These are phyloP conservation scores for Sophora flavescens DNA, from an alignment of 306 rosid species.

Conservation along the genomic window DNA sequence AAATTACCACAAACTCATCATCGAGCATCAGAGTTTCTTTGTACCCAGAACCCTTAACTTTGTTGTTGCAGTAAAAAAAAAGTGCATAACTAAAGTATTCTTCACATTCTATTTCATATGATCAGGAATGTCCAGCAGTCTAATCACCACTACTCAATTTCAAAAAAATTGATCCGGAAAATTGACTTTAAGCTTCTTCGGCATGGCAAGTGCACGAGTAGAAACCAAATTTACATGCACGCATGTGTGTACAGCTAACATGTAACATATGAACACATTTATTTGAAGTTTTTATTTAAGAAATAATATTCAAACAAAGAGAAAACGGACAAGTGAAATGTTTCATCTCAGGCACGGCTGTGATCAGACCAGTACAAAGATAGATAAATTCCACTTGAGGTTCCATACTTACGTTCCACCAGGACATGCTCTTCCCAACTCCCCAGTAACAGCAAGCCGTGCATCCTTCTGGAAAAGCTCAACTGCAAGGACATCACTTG, in stretches of 20 bases:
- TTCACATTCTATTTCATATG: neutral
- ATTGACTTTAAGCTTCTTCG: slow-evolving; percentile 24
- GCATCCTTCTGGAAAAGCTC: slow-evolving; percentile 98
- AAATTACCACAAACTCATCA: slow-evolving; percentile 16
- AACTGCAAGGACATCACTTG: slow-evolving; percentile 95
- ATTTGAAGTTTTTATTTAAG: slow-evolving; percentile 20
- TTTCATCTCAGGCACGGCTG: slow-evolving; percentile 12
- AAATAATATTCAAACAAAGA: slow-evolving; percentile 16
- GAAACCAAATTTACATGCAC: neutral
- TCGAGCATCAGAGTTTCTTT: slow-evolving; percentile 13
- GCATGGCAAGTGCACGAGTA: neutral
- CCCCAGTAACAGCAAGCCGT: slow-evolving; percentile 84
- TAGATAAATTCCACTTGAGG: slow-evolving; percentile 27
- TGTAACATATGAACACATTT: slow-evolving; percentile 13
- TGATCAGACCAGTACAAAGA: slow-evolving; percentile 32
- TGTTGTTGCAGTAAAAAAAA: slow-evolving; percentile 13
- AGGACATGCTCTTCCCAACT: slow-evolving; percentile 82
- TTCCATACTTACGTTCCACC: slow-evolving; percentile 83
- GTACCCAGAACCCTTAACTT: slow-evolving; percentile 21
- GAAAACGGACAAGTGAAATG: slow-evolving; percentile 4
- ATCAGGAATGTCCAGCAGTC: slow-evolving; percentile 10
- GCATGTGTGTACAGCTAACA: neutral
- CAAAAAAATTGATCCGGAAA: neutral
- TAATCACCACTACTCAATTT: slow-evolving; percentile 13
- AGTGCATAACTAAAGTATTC: neutral